A percentile compares a stretch with the other conserved stretches of the same genome.
Conservation (phyloP, 441 rosid genomes). For the Gossypium gossypioides region DNA sequence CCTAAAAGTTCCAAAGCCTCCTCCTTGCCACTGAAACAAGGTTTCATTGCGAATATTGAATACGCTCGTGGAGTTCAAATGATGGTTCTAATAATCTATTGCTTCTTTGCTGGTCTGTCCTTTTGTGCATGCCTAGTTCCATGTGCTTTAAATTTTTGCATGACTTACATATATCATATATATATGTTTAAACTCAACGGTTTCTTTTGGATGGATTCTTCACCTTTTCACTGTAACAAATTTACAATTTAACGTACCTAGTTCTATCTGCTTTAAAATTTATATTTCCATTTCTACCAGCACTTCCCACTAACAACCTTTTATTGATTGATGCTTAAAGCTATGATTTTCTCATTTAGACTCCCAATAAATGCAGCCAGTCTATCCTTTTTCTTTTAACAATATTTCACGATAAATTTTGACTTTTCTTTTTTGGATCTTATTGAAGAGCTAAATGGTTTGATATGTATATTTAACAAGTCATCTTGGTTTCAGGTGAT, state of each 20-base stretch:
- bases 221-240: neutral
- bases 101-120: neutral
- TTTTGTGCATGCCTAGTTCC: neutral
- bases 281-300: neutral
- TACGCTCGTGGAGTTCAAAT: neutral
- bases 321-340: neutral
- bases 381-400: neutral
- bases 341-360: neutral
- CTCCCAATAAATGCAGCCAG: neutral
- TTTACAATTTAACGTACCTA: neutral
- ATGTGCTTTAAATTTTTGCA: neutral
- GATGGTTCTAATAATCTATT: neutral
- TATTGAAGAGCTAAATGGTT: neutral
- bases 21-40: neutral
- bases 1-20: neutral
- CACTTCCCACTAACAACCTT: neutral
- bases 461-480: slow-evolving; percentile 10
- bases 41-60: no score
- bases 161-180: neutral
- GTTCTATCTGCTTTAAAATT: neutral
- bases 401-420: neutral
- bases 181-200: neutral
- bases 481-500: slow-evolving; percentile 51
- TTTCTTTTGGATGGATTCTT: neutral
- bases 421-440: neutral